These are phyloP conservation scores for Solanum corneliomulleri DNA, from an alignment of 257 asterid genomes.

Conservation along the genomic window DNA sequence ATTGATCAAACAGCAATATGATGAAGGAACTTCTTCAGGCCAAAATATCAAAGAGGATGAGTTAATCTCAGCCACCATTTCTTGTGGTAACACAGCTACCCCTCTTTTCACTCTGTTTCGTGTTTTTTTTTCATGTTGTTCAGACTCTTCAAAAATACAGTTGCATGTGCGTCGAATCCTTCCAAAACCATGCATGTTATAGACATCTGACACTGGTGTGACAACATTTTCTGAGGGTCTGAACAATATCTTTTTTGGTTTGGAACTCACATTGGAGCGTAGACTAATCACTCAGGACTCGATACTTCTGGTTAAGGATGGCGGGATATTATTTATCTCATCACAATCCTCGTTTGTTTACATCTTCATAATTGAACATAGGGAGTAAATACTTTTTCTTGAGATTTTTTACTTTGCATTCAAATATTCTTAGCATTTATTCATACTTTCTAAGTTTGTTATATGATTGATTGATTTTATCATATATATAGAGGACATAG, in stretches of 20 bases:
- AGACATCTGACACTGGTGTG: neutral
- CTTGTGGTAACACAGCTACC: conserved; percentile 42
- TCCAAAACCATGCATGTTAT: neutral
- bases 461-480: neutral
- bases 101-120: neutral
- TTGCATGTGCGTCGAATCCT: neutral
- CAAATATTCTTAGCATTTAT: neutral
- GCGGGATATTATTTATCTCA: neutral
- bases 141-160: neutral
- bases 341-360: neutral
- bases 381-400: neutral
- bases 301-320: neutral
- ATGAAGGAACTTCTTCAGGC: conserved; percentile 16
- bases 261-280: neutral
- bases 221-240: neutral
- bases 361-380: neutral
- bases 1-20: conserved; percentile 19
- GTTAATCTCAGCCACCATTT: conserved; percentile 66
- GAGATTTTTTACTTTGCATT: neutral
- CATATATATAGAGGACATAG: neutral
- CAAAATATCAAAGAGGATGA: conserved; percentile 48
- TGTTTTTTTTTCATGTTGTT: neutral
- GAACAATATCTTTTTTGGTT: neutral
- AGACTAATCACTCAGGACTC: neutral
- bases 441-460: neutral